phyloP scores from a whole-genome alignment of 305 asterid genomes.

The Ilex paraguariensis region DNA sequence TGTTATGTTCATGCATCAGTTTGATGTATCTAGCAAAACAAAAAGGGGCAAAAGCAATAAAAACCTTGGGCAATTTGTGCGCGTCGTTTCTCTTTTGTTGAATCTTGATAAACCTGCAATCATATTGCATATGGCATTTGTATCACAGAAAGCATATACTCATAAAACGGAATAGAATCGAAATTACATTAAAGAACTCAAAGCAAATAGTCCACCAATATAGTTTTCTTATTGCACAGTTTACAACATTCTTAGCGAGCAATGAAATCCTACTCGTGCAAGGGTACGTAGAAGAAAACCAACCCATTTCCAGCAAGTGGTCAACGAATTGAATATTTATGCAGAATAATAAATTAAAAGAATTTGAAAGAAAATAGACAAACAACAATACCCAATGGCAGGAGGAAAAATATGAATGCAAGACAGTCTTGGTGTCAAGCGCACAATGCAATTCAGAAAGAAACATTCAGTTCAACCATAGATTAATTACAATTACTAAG shows the following conservation, averaged over 20 bases:
- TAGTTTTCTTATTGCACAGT: background rate
- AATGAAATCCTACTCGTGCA: no score
- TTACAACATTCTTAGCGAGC: background rate
- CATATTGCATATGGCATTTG: background rate
- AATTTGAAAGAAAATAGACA: no score
- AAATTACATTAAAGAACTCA: background rate
- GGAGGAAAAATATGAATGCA: no score
- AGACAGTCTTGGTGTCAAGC: no score
- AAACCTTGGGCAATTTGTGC: conserved; percentile 87
- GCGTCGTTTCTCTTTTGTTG: conserved; percentile 83
- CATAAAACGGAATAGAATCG: background rate
- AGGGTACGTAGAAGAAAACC: no score
- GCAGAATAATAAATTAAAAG: no score
- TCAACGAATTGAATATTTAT: no score
- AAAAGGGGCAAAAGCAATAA: conserved; percentile 4
- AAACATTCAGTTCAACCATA: no score
- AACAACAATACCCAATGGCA: no score
- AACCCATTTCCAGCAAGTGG: no score
- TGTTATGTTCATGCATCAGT: background rate
- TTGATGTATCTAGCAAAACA: conserved; percentile 7
- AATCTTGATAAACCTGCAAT: conserved; percentile 83
- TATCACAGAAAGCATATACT: background rate
- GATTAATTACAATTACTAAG: no score
- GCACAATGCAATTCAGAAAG: no score
- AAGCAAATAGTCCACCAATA: background rate